Evolutionary conservation across 768 basidiomycete species (phyloP), one percentile per base, ranked within the genome.

Genomic region (Lactifluus echinatus): DNA sequence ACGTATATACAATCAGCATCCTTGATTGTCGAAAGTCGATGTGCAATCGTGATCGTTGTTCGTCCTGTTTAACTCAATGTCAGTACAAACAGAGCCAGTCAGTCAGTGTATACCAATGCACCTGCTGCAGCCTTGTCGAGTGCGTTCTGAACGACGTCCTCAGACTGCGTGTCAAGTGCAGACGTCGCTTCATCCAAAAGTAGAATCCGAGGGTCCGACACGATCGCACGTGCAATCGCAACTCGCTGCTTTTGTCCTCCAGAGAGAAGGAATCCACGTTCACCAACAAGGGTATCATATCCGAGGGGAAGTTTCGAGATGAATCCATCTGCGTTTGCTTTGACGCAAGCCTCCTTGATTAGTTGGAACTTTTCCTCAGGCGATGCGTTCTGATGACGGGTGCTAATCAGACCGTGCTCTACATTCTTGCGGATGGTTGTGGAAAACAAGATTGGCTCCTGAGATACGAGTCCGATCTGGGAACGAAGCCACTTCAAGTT

Each of bases 191-290:
- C 78, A 55, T 79, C 78, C 44, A 79, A 71, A 5, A 80, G 67
- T 2, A 80, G 65, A 36, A 80, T 75, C 19, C 68, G 65, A 0
- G 78, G 78, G 63, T 78, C 75, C 6, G 76, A 78, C 28, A 78
- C 76, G 51, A 76, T 75, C 7, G 75, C 75, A 36, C 75, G 70
- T n/a, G 78, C 78, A 56, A 79, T 79, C 33, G 78, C 78, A n/a
- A 79, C 72, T 49, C 78, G 75, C 64, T 79, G 70, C 66, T 79
- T 79, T 68, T 79, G 78, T 5, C 78, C 78, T 19, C 78, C 78
- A 15, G 72, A 74, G 0, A 80, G 66, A 31, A 78, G 63, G 68
- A 76, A 75, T 2, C 78, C 78, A 17, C 76, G 69, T 63, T 79
- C 77, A 19, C 77, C 78, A 43, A 79, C 78, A 53, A 75, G 60